These are phyloP conservation scores for Cyclocybe aegerita DNA, from an alignment of 768 basidiomycete species.

Conservation along the genomic window DNA sequence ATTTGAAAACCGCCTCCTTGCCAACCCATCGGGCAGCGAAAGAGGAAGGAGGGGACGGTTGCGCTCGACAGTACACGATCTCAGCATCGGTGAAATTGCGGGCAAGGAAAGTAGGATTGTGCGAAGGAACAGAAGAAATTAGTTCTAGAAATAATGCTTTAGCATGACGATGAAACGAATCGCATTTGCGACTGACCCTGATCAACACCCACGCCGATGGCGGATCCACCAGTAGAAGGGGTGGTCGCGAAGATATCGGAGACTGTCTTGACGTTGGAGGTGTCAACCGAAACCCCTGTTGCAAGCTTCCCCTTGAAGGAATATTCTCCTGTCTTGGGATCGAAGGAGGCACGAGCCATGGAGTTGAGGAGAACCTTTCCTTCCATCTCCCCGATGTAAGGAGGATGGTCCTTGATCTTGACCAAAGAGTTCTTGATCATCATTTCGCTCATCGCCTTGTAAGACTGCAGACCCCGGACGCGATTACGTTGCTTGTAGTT, in stretches of 20 bases:
- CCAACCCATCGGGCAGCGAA: slow-evolving; percentile 97
- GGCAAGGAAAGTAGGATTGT: slow-evolving; percentile 81
- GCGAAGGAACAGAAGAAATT: slow-evolving; percentile 88
- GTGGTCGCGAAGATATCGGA: slow-evolving; percentile 47
- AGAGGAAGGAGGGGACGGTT: slow-evolving; percentile 84
- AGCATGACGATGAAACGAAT: slow-evolving; percentile 4
- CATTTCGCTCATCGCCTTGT: slow-evolving; percentile 94
- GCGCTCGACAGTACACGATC: slow-evolving; percentile 80
- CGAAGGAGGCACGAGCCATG: slow-evolving; percentile 78
- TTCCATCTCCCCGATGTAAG: slow-evolving; percentile 86
- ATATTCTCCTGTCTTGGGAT: slow-evolving; percentile 85
- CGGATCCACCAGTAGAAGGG: slow-evolving; percentile 32
- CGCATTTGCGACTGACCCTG: slow-evolving; percentile 55
- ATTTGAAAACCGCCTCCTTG: slow-evolving; percentile 98
- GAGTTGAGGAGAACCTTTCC: slow-evolving; percentile 88
- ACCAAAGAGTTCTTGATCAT: slow-evolving; percentile 93
- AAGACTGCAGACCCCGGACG: slow-evolving; percentile 65
- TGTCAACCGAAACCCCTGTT: slow-evolving; percentile 51
- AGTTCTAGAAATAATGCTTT: slow-evolving; percentile 52
- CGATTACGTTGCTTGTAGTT: slow-evolving; percentile 73
- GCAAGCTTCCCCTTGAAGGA: slow-evolving; percentile 70
- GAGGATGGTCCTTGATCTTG: slow-evolving; percentile 91
- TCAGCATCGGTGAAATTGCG: slow-evolving; percentile 95
- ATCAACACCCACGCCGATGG: slow-evolving; percentile 84
- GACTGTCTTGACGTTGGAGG: slow-evolving; percentile 67